Evolutionary conservation across 768 basidiomycete genomes (phyloP), one percentile per base, ranked within the genome.

Genomic region (Podaxis sp.): DNA sequence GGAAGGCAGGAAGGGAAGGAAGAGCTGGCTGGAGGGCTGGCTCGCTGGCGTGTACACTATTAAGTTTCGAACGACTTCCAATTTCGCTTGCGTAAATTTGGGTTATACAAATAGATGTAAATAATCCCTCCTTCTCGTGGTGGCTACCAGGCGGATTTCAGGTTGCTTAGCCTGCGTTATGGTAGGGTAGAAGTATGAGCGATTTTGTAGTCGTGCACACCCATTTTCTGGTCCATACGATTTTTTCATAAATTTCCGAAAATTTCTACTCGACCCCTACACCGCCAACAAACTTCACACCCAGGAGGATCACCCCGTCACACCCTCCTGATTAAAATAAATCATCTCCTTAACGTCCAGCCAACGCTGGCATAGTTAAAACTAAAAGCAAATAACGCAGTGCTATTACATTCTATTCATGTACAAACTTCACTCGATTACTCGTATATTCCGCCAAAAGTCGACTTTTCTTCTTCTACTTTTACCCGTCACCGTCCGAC

Each of bases 61-160:
- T 46, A 61, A 61, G 54, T 55, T 62, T 62, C 61, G 61, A 62
- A 62, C 61, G 61, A 62, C 61, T 62, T 62, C 61, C 24, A 50
- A 49, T 24, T 51, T 59, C 15, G 49, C 33, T 27, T 37, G 53
- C 43, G 37, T 40, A 56, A 56, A 61, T 61, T 61, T 61, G 53
- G 60, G 37, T 27, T 29, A 33, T 19, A 24, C 61, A 62, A 62
- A 62, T 6, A 62, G 2, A 27, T 8, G 24, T 38, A 62, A 62
- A 62, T 25, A 61, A 19, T n/a, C 60, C 54, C 54, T 25, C 11
- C 24, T 37, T 2, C 29, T n/a, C 9, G 40, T 15, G n/a, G 17
- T 46, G 19, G 19, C 19, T n/a, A 7, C 15, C 43, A 9, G 43
- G 9, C 43, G 17, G 7, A 19, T 46, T 17, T 17, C 43, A 46